Percentiles rank a stretch among this genome's conserved stretches.
These are phyloP conservation scores for Mucor circinelloides DNA, from an alignment of 371 early-diverging fungal genomes.

Conservation along the genomic window DNA sequence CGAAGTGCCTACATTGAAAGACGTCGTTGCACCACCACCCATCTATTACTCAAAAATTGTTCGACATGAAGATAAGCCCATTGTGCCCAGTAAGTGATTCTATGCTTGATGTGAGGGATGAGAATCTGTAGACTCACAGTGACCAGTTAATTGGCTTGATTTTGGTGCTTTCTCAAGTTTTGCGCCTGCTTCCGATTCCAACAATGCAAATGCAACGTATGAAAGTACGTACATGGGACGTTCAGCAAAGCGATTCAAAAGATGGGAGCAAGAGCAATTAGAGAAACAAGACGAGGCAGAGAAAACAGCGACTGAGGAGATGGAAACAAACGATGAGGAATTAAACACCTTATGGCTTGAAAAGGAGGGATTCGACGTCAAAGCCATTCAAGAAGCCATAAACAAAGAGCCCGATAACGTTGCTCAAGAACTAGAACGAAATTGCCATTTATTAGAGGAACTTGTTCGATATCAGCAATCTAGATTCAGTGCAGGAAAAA, in stretches of 20 bases:
- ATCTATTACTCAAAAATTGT: slow-evolving; percentile 27
- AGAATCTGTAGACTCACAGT: no score
- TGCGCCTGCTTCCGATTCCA: slow-evolving; percentile 52
- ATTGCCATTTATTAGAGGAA: slow-evolving; percentile 31
- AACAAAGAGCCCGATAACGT: slow-evolving; percentile 15
- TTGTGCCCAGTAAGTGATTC: slow-evolving; percentile 32
- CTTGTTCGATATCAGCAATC: slow-evolving; percentile 41
- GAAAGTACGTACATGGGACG: slow-evolving; percentile 48
- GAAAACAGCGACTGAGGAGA: not conserved
- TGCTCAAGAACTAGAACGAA: slow-evolving; percentile 34
- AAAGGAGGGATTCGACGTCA: slow-evolving; percentile 41
- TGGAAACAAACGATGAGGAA: slow-evolving; percentile 12
- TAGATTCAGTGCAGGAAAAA: slow-evolving; percentile 33
- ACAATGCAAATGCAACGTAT: slow-evolving; percentile 47
- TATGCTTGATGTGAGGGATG: not conserved
- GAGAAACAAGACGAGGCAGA: not conserved
- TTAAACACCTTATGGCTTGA: slow-evolving; percentile 43
- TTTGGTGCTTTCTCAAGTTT: slow-evolving; percentile 55
- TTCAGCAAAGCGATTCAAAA: slow-evolving; percentile 35
- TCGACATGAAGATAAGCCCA: slow-evolving; percentile 41
- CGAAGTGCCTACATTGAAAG: slow-evolving; percentile 28
- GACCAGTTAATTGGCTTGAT: slow-evolving; percentile 52
- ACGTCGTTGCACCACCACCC: slow-evolving; percentile 37
- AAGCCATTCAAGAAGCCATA: slow-evolving; percentile 31
- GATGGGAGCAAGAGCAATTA: slow-evolving; percentile 3